These are phyloP conservation scores for Chaetomium fimeti DNA, from an alignment of 495 filamentous ascomycete genomes.

Conservation along the genomic window DNA sequence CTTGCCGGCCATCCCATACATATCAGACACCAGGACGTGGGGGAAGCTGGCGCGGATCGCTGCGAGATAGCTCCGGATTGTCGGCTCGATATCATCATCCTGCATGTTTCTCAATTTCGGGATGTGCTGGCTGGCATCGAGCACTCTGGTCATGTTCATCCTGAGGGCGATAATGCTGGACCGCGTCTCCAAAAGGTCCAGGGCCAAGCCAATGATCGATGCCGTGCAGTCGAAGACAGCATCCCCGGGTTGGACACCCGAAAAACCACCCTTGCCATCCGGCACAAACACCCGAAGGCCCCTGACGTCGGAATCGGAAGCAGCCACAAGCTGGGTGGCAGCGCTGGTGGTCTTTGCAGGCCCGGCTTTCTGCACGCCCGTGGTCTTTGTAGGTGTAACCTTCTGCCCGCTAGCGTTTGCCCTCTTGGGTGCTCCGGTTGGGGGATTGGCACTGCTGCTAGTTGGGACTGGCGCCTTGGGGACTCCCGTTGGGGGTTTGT, in stretches of 20 bases:
- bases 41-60: slow-evolving; percentile 10
- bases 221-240: neutral
- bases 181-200: slow-evolving; percentile 5
- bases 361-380: too few species aligned
- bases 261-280: neutral
- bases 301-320: neutral
- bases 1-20: slow-evolving; percentile 2
- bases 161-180: neutral
- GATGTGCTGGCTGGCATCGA: neutral
- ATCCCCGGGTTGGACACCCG: neutral
- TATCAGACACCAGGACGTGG: slow-evolving; percentile 8
- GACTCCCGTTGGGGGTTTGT: too few species aligned
- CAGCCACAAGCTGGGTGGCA: neutral
- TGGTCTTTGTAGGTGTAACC: too few species aligned
- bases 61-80: neutral
- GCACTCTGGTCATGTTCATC: neutral
- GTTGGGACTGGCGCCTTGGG: too few species aligned
- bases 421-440: too few species aligned
- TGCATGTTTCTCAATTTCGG: neutral
- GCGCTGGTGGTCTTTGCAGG: neutral
- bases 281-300: neutral
- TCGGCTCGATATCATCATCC: neutral
- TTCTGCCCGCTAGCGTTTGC: too few species aligned
- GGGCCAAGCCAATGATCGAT: neutral
- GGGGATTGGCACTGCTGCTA: too few species aligned